Evolutionary conservation across 768 basidiomycete genomes (phyloP), one percentile per base, ranked within the genome.

Genomic region (Termitomyces sp.): DNA sequence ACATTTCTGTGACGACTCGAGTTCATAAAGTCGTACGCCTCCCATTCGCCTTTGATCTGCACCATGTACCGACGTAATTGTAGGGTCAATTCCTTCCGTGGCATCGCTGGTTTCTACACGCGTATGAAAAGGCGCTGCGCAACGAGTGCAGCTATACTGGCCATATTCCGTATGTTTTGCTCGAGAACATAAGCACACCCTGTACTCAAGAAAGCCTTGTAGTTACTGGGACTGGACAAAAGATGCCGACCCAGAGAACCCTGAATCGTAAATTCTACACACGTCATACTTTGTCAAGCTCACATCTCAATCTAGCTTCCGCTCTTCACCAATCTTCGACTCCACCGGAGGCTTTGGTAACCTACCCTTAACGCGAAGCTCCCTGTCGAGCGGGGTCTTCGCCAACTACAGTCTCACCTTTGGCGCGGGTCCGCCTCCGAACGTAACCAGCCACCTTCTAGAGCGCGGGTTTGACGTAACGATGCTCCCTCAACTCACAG

Each of bases 141-240:
- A 53, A 63, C 10, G 68, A 71, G 47, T 72, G 72, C 47, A 64
- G 63, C 9, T 72, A 69, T 43, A 49, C 7, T n/a, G 72, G 69
- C 9, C 63, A 66, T 36, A 57, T 65, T 9, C 68, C 71, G 66
- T 72, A 58, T 48, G 61, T 59, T 8, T 28, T 53, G 0, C 16
- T 5, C 3, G 20, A 6, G 5, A 10, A 1, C 4, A 18, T 50
- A n/a, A 32, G 2, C 14, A n/a, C 2, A 10, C 1, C 16, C 35
- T 5, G 12, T 32, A 1, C n/a, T 56, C 1, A 35, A 28, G 0
- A 14, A 9, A 16, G 7, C 0, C 26, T 3, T 43, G 5, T 35
- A 77, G 76, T 8, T 77, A 75, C 46, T 79, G 76, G 76, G 70
- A 77, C 51, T 77, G 75, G 75, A 73, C 72, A 4, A 66, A 63